Conservation (phyloP, 2,329 filamentous ascomycete genomes). For the Drechslerella dactyloides region DNA sequence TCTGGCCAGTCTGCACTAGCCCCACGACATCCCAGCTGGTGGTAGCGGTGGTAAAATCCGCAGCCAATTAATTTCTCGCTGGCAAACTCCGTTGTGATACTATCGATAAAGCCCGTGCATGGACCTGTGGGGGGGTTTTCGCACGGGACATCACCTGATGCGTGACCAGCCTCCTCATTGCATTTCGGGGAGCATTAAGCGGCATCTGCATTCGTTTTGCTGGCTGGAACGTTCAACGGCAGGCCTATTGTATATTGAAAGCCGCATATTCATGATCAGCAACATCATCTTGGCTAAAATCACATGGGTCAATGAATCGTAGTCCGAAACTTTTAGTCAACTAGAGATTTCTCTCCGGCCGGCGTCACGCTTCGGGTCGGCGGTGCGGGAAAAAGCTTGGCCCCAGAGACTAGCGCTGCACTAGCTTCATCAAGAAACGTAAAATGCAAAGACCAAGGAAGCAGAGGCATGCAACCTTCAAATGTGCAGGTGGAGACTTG, state of each 20-base stretch:
- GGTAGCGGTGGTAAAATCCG: not conserved
- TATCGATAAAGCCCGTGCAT: conserved; percentile 10
- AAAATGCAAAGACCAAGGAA: conserved; percentile 46
- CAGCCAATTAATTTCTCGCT: not conserved
- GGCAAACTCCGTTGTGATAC: conserved; percentile 9
- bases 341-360: conserved; percentile 26
- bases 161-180: conserved; percentile 9
- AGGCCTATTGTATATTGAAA: not conserved
- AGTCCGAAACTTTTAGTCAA: conserved; percentile 24
- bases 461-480: not conserved
- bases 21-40: not conserved
- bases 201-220: not conserved
- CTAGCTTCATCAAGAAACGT: conserved; percentile 26
- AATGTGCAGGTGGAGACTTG: not conserved
- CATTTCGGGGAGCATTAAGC: not conserved
- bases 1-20: not conserved
- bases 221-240: not conserved
- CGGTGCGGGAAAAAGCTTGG: conserved; percentile 21
- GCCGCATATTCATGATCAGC: conserved; percentile 16
- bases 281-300: conserved; percentile 29
- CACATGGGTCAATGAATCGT: conserved; percentile 31
- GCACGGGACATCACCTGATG: not conserved
- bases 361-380: conserved; percentile 29
- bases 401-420: conserved; percentile 23
- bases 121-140: conserved; percentile 5